Evolutionary conservation across 2,329 filamentous ascomycete genomes (phyloP), one percentile per base, ranked within the genome.

Genomic region (Clonostachys rosea): DNA sequence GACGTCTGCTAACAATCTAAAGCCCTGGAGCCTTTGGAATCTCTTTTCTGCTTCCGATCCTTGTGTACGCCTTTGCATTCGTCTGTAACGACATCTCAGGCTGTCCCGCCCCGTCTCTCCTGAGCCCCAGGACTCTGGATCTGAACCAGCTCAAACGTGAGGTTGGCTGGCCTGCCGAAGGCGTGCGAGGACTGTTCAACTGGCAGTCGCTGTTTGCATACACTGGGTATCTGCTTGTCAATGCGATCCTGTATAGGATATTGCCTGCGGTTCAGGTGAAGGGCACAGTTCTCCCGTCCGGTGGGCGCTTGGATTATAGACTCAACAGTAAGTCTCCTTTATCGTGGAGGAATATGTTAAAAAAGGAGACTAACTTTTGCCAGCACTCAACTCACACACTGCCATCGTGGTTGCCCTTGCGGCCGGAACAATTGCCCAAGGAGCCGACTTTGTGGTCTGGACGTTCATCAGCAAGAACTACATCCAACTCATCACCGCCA

Each of bases 401-500:
- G 75, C 87, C 52, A 91, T 86, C 44, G 73, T 95, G 41, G 75
- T 77, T n/a, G 73, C 86, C 6, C 79, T 85, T 45, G 83, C 83
- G 34, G 84, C 84, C 9, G 91, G 91, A 43, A 96, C 91, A 4
- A 67, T 84, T 37, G 68, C 83, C 5, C 81, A 92, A 56, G 92
- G 92, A 48, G 82, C 89, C 45, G 78, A 92, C 17, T 96, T 95
- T 59, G 78, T 83, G 9, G 79, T 96, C 45, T 99, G 92, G 92
- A 89, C 86, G 24, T 97, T 91, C 68, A 90, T 97, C 60, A 86
- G 87, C 72, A 85, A 95, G 62, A 92, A 97, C 71, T 95, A 92
- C 63, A 61, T 94, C 45, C 89, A 92, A 63, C 77, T 99, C 45
- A 75, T 95, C 34, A 94, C 90, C 0, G 82, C 86, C 52, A 95